Evolutionary conservation across 768 basidiomycete species (phyloP), one percentile per base, ranked within the genome.

Genomic region (Glaciozyma antarctica): DNA sequence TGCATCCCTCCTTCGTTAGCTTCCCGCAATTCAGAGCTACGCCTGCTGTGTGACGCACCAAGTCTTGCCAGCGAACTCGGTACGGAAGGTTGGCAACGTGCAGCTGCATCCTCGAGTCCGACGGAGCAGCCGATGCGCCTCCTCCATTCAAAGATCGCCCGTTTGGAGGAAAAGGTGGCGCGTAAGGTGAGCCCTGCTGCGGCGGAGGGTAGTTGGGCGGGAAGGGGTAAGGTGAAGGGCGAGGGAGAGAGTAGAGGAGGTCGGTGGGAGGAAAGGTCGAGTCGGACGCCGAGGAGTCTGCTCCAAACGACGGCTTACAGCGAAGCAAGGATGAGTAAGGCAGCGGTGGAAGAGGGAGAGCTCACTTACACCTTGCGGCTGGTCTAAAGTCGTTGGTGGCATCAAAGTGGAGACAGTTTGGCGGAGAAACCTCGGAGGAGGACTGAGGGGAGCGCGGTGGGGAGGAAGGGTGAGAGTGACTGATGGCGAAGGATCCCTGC

Each of bases 11-110:
- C 47, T 8, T 48, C 6, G 47, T 48, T 7, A 41, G 38, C 38
- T 10, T 2, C 38, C 13, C 22, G 47, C 21, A 48, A 22, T 2
- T 12, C 8, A 13, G 8, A 21, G 47, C 16, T 43, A 3, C 24
- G 28, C 22, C 10, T 19, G 52, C 38, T 13, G 13, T 15, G 13
- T 15, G 5, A 41, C 38, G 8, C 38, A 17, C 41, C 21, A 22
- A 34, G 17, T 41, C 61, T 49, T 15, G 59, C 95, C 95, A 99
- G 62, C 95, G 85, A 47, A 97, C 93, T 66, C 94, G 82, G 77
- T 94, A 98, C 0, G 95, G 95, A 30, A 99, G 83, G 77, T 99
- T 99, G 68, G 91, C 92, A 30, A 98, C 88, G 73, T 94, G 98
- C 10, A 99, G 82, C 78, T 97, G 22, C 22, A 28, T n/a, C n/a